Evolutionary conservation across 768 basidiomycete genomes (phyloP).

Genomic region (Termitomyces sp.): DNA sequence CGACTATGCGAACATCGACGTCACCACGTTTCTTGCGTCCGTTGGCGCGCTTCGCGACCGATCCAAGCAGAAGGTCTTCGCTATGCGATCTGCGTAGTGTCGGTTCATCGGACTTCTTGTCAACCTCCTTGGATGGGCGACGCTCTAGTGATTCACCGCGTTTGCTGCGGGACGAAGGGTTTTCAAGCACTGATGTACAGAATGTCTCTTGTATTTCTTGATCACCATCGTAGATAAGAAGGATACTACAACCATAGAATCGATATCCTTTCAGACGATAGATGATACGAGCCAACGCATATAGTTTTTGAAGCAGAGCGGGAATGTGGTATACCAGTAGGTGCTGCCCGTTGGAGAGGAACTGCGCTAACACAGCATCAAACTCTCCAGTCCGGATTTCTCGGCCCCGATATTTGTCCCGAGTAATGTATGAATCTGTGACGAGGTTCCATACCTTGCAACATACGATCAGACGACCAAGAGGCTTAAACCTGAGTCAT

Average conservation of each 20-base stretch:
- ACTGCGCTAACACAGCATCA: constrained; percentile 71
- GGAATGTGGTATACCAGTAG: constrained; percentile 92
- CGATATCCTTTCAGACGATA: constrained; percentile 89
- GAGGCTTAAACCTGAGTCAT: neutral
- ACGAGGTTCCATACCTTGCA: constrained; percentile 86
- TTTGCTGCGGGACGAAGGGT: constrained; percentile 62
- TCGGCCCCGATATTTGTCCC: constrained; percentile 96
- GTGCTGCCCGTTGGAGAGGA: constrained; percentile 78
- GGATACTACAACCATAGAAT: constrained; percentile 95
- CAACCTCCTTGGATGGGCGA: constrained; percentile 33
- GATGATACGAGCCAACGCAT: constrained; percentile 89
- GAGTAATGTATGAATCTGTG: constrained; percentile 79
- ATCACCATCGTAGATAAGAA: constrained; percentile 98
- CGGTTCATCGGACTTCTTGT: constrained; percentile 35
- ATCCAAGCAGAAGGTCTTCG: constrained; percentile 70
- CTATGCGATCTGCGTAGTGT: constrained; percentile 69
- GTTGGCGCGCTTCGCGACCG: constrained; percentile 54
- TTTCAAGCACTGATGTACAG: constrained; percentile 53
- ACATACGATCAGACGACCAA: constrained; percentile 1
- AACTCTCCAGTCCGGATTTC: constrained; percentile 87
- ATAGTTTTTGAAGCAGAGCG: constrained; percentile 82
- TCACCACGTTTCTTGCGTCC: constrained; percentile 82
- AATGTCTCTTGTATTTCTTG: constrained; percentile 77
- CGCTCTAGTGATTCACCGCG: constrained; percentile 78
- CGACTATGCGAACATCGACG: constrained; percentile 92